These are phyloP conservation scores for Dillenia suffruticosa DNA, from an alignment of 164 flowering plant species.

Conservation along the genomic window DNA sequence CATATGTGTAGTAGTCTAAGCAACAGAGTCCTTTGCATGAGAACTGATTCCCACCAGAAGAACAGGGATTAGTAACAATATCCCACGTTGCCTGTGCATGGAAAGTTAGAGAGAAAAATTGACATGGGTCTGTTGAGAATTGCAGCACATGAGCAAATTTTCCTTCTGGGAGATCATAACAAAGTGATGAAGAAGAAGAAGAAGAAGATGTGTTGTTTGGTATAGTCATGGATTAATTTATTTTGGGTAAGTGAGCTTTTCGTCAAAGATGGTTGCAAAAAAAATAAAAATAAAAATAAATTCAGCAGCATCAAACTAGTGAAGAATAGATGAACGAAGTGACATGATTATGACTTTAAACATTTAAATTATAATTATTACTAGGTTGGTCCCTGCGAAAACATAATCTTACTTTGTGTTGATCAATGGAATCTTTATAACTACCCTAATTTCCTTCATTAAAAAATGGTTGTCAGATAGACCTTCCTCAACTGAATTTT, in stretches of 20 bases:
- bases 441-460: constrained; percentile 1
- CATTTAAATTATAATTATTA: too few relatives aligned
- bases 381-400: too few relatives aligned
- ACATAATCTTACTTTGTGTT: background rate
- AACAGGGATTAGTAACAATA: background rate
- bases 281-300: too few relatives aligned
- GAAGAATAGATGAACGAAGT: too few relatives aligned
- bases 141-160: background rate
- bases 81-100: background rate
- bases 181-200: background rate
- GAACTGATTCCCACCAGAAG: too few relatives aligned
- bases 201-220: background rate
- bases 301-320: too few relatives aligned
- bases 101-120: background rate
- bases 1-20: constrained; percentile 22
- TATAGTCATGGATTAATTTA: background rate
- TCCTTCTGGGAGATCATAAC: background rate
- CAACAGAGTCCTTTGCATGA: background rate
- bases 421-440: constrained; percentile 7
- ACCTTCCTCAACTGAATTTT: background rate
- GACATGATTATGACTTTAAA: too few relatives aligned
- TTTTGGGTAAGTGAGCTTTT: too few relatives aligned
- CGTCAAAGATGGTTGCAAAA: background rate
- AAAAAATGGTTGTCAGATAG: background rate
- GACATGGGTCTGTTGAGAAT: background rate